A percentile compares a stretch with the other conserved stretches of the same genome.
phyloP scores from a whole-genome alignment of 768 basidiomycete genomes.

The Asterophora lycoperdoides region DNA sequence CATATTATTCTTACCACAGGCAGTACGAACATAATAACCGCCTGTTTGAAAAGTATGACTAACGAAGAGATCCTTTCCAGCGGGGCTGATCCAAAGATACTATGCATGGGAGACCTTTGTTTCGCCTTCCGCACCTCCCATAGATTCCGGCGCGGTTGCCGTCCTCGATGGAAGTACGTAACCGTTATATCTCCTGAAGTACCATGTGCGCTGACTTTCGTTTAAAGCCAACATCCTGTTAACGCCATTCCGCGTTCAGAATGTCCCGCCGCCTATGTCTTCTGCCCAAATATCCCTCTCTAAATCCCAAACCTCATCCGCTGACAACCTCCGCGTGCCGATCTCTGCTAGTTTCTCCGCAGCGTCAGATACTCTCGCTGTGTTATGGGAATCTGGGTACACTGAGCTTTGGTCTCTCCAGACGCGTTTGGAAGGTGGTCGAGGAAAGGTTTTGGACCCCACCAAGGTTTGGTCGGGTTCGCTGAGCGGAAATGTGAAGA shows the following conservation, averaged over 20 bases:
- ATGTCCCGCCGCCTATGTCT: constrained; percentile 98
- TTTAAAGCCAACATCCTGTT: constrained; percentile 65
- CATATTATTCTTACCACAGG: constrained; percentile 62
- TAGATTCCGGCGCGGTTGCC: constrained; percentile 80
- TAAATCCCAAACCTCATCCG: constrained; percentile 15
- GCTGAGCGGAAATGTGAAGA: constrained; percentile 14
- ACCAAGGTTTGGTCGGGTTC: constrained; percentile 32
- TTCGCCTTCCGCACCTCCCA: constrained; percentile 55
- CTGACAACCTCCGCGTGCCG: constrained; percentile 40
- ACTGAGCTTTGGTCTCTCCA: constrained; percentile 68
- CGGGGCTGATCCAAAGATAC: constrained; percentile 50
- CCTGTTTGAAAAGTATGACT: neutral
- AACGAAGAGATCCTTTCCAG: constrained; percentile 27
- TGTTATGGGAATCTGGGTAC: constrained; percentile 67
- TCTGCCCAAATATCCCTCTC: constrained; percentile 45
- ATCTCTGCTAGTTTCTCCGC: constrained; percentile 63
- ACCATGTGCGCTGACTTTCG: neutral
- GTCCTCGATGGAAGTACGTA: constrained; percentile 86
- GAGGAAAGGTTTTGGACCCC: constrained; percentile 59
- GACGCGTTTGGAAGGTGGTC: constrained; percentile 56
- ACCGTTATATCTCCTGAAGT: neutral
- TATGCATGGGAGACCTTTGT: constrained; percentile 79
- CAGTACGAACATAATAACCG: constrained; percentile 40
- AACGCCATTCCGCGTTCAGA: constrained; percentile 91
- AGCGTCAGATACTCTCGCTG: constrained; percentile 51